Conservation (phyloP, 139 green algal genomes). For the Spirogloea muscicola region DNA sequence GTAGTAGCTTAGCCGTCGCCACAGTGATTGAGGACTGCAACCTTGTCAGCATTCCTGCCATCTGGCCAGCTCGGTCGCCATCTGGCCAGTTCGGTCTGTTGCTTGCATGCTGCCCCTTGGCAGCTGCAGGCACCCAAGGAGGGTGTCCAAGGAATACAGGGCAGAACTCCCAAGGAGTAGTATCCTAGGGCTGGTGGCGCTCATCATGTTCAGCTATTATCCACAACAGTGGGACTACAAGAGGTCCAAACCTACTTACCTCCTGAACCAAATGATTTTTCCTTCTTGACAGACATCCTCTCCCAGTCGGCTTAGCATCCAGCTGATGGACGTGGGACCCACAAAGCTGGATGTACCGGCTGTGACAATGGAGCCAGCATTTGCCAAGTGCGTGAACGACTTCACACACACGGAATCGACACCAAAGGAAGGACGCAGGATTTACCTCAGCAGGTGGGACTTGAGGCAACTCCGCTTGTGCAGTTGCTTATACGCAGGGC, state of each 20-base stretch:
- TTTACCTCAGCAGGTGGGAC: not conserved
- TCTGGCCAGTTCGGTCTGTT: constrained; percentile 61
- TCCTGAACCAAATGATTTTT: too few species aligned
- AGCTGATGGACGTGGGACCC: constrained; percentile 54
- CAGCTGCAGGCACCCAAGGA: too few species aligned
- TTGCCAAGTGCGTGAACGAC: constrained; percentile 71
- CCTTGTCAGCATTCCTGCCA: too few species aligned
- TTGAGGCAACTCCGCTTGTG: too few species aligned
- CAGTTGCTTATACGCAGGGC: not conserved
- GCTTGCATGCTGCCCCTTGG: too few species aligned
- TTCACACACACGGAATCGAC: constrained; percentile 50
- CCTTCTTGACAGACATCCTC: too few species aligned
- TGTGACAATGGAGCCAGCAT: constrained; percentile 48
- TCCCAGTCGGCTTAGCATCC: constrained; percentile 33
- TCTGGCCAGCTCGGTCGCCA: constrained; percentile 25
- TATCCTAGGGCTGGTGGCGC: not conserved
- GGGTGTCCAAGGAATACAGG: too few species aligned
- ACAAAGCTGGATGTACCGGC: constrained; percentile 62
- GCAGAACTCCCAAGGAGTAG: not conserved
- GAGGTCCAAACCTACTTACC: too few species aligned
- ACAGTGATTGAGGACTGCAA: too few species aligned
- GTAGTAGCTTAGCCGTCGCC: too few species aligned
- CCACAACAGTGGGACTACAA: too few species aligned
- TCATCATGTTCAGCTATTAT: too few species aligned
- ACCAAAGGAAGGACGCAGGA: not conserved